Conservation (phyloP, 257 asterid genomes). For the Verbascum thapsus region DNA sequence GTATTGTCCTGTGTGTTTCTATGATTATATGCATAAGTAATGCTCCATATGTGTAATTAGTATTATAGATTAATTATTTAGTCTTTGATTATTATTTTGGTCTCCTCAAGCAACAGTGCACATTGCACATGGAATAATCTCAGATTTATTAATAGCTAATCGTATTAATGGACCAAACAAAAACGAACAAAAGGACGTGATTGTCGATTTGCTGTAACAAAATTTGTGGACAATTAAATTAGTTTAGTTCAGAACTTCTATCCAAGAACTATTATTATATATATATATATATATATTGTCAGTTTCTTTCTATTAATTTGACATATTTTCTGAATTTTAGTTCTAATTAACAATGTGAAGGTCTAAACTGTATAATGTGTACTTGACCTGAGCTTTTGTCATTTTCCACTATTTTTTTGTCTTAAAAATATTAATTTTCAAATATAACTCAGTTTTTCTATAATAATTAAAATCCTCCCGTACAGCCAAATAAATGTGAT, state of each 20-base stretch:
- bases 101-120: neutral
- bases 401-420: no score
- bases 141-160: constrained; percentile 21
- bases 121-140: constrained; percentile 31
- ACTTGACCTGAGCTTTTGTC: neutral
- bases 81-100: neutral
- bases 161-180: neutral
- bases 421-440: no score
- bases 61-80: neutral
- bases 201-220: constrained; percentile 20
- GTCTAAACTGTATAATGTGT: neutral
- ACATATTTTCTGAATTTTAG: neutral
- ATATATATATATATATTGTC: neutral
- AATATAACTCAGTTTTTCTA: no score
- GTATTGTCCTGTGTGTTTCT: no score
- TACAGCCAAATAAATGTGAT: no score
- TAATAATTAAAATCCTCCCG: no score
- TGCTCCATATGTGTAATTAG: neutral
- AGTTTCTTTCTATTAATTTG: neutral
- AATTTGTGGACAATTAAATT: constrained; percentile 13
- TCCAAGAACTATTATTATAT: neutral
- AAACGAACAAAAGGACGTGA: neutral
- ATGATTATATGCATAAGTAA: neutral
- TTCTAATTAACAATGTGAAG: neutral
- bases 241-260: neutral